Percentiles rank a stretch among this genome's conserved stretches.
These are phyloP conservation scores for Balansia obtecta DNA, from an alignment of 2,329 filamentous ascomycete genomes.

Conservation along the genomic window DNA sequence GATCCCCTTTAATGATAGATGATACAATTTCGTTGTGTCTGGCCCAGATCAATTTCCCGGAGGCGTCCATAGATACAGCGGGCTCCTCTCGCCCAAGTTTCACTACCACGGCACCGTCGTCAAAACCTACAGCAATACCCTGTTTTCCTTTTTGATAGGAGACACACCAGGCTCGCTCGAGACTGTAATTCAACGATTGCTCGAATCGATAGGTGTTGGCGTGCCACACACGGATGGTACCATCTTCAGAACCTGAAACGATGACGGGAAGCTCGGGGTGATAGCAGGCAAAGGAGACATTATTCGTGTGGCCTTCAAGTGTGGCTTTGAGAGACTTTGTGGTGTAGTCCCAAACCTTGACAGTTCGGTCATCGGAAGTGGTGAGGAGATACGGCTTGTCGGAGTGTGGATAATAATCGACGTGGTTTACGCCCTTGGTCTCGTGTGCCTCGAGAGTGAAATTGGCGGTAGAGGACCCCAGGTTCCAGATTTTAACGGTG, in stretches of 20 bases:
- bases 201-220: slow-evolving; percentile 94
- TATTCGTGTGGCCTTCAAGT: slow-evolving; percentile 92
- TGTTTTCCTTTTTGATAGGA: slow-evolving; percentile 91
- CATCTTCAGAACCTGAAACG: slow-evolving; percentile 94
- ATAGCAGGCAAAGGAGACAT: slow-evolving; percentile 96
- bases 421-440: slow-evolving; percentile 94
- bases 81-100: slow-evolving; percentile 97
- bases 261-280: slow-evolving; percentile 95
- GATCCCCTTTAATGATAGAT: slow-evolving; percentile 85
- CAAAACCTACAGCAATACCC: slow-evolving; percentile 89
- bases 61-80: slow-evolving; percentile 92
- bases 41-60: slow-evolving; percentile 93
- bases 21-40: slow-evolving; percentile 91
- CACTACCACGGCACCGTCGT: slow-evolving; percentile 93
- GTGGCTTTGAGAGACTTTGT: slow-evolving; percentile 96
- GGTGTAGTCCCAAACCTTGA: slow-evolving; percentile 99
- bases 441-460: slow-evolving; percentile 96
- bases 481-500: slow-evolving; percentile 95
- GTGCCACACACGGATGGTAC: slow-evolving; percentile 96
- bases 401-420: slow-evolving; percentile 73
- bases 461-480: slow-evolving; percentile 87
- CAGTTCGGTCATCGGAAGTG: slow-evolving; percentile 89
- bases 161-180: slow-evolving; percentile 96
- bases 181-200: slow-evolving; percentile 88
- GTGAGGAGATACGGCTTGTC: slow-evolving; percentile 84